Base-by-base conservation (phyloP, 2,329 filamentous ascomycete species). In the Albifimbria verrucaria region DNA sequence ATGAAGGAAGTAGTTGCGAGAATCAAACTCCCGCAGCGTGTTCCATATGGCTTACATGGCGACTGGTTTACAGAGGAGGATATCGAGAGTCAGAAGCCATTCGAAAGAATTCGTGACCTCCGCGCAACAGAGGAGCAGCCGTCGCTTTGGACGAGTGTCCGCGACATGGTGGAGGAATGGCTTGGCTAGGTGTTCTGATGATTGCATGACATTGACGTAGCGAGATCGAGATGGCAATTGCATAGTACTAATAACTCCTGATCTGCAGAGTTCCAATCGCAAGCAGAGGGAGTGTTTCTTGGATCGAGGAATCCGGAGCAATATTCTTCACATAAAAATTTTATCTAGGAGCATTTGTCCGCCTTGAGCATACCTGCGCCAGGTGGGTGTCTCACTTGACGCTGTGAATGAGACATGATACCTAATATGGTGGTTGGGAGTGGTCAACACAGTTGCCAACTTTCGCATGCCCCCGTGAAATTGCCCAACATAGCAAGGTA, bases 41-140 rank as follows among this genome's bases (percentile, higher is more conserved):
- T 90, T 1, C 86, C 87, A 0, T 90, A 90, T 60, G 86, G 87
- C 0, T 67, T 90, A 48, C 87, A 88, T 62, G 84, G 83, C 4
- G 74, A 72, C 7, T 88, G 83, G 81, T 86, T 87, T 51, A 68
- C 72, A 0, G 76, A 80, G 52, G 70, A 76, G 3, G 73, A 84
- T 54, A 77, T 87, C 21, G 57, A 61, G 7, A 64, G 64, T 2
- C 84, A 87, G 62, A 69, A 74, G 24, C 58, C 59, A 24, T 66
- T 61, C 1, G 51, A 59, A 2, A 42, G 20, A 11, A 43, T 53
- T 12, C 48, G 32, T 9, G 28, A 42, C 20, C 12, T 42, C 25
- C 18, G 18, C 7, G 15, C n/a, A 3, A 20, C 22, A 4, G n/a
- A n/a, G 17, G 46, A 20, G 24, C 23, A 48, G 26, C n/a, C 24